These are phyloP conservation scores for Phanerodontia chrysosporium DNA, from an alignment of 768 basidiomycete species.

Conservation along the genomic window DNA sequence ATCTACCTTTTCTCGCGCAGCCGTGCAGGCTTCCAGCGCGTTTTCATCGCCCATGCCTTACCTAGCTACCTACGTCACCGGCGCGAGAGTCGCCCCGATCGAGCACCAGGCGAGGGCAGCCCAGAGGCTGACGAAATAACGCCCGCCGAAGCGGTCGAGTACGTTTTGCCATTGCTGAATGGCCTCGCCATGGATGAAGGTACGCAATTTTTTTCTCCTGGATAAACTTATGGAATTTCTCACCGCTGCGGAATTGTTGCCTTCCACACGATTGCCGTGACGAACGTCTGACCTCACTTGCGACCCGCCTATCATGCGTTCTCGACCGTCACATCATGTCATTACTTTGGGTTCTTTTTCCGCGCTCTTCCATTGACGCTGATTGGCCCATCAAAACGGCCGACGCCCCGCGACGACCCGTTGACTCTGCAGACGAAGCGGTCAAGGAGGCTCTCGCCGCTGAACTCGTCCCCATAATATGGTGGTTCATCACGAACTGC, in stretches of 20 bases:
- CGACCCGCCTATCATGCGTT: conserved; percentile 1
- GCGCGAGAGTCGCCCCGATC: background rate
- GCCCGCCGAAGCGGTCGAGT: conserved; percentile 87
- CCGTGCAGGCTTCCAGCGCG: conserved; percentile 62
- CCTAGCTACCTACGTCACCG: conserved; percentile 58
- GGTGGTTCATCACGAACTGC: conserved; percentile 79
- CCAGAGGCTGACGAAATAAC: conserved; percentile 50
- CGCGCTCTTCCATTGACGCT: background rate
- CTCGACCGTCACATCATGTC: conserved; percentile 2
- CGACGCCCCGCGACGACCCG: background rate
- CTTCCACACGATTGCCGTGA: background rate
- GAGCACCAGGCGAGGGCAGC: background rate
- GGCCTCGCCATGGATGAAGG: conserved; percentile 84
- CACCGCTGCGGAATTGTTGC: conserved; percentile 4
- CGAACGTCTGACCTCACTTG: background rate
- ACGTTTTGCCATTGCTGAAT: conserved; percentile 87
- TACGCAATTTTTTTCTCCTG: conserved; percentile 29
- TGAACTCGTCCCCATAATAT: conserved; percentile 76
- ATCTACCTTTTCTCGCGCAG: conserved; percentile 89
- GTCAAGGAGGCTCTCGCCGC: conserved; percentile 86
- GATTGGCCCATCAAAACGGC: conserved; percentile 1
- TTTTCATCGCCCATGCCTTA: conserved; percentile 82
- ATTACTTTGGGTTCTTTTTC: background rate
- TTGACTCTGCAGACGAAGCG: conserved; percentile 55
- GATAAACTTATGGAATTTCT: background rate